These are phyloP conservation scores for Suhomyces taliae DNA, from an alignment of 1,139 yeast genomes.

Conservation along the genomic window DNA sequence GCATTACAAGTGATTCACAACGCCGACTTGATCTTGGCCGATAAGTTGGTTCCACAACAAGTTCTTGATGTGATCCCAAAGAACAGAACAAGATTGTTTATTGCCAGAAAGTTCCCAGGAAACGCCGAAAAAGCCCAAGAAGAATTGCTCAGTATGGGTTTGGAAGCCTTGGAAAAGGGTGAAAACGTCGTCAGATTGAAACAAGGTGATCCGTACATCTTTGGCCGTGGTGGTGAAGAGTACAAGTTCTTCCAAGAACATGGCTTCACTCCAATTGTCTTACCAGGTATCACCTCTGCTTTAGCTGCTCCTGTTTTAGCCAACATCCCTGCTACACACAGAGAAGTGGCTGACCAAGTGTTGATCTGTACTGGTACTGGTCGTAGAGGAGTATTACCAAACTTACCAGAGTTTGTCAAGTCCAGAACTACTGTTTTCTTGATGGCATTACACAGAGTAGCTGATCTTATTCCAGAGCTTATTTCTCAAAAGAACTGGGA, in stretches of 20 bases:
- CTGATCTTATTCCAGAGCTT: slow-evolving; percentile 62
- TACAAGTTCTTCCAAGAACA: slow-evolving; percentile 61
- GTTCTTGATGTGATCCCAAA: slow-evolving; percentile 80
- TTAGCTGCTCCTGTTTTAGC: slow-evolving; percentile 87
- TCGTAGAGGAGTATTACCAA: slow-evolving; percentile 78
- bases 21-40: slow-evolving; percentile 86
- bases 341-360: slow-evolving; percentile 92
- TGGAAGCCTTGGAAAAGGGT: slow-evolving; percentile 63
- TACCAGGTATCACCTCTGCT: slow-evolving; percentile 91
- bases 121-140: slow-evolving; percentile 94
- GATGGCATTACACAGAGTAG: slow-evolving; percentile 87
- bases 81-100: slow-evolving; percentile 65
- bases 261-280: slow-evolving; percentile 70
- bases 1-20: slow-evolving; percentile 78
- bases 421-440: slow-evolving; percentile 82
- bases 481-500: slow-evolving; percentile 64
- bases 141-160: slow-evolving; percentile 71
- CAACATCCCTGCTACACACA: slow-evolving; percentile 85
- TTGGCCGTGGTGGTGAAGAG: slow-evolving; percentile 98
- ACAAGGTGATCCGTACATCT: slow-evolving; percentile 97
- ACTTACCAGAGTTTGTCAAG: slow-evolving; percentile 68
- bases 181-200: slow-evolving; percentile 82
- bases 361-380: slow-evolving; percentile 95
- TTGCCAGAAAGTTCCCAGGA: slow-evolving; percentile 95
- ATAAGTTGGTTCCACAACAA: slow-evolving; percentile 87